phyloP scores from a whole-genome alignment of 192 early-diverging fungal species.

The Jimgerdemannia lactiflua region DNA sequence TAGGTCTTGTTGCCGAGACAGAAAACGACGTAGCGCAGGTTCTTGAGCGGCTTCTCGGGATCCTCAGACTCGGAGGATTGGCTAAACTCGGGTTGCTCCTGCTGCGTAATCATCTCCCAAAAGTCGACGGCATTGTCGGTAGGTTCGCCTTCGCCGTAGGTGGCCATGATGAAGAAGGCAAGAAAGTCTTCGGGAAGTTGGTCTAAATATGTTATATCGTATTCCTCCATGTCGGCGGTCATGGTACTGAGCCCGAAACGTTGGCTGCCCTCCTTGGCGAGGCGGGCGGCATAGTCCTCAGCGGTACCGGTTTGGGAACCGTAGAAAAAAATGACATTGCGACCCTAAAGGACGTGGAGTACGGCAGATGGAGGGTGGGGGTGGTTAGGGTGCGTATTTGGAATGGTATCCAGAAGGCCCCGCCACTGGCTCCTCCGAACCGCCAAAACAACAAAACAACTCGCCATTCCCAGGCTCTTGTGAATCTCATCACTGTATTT shows the following conservation, averaged over 20 bases:
- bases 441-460: neutral
- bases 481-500: too few species aligned
- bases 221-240: constrained; percentile 88
- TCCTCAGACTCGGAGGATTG: constrained; percentile 56
- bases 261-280: constrained; percentile 82
- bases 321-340: constrained; percentile 86
- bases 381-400: neutral
- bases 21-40: constrained; percentile 69
- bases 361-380: neutral
- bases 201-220: constrained; percentile 83
- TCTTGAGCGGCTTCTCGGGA: constrained; percentile 48
- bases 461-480: neutral
- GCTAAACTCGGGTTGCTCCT: constrained; percentile 67
- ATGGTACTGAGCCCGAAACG: constrained; percentile 71
- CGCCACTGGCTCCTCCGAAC: neutral
- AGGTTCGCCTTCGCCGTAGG: constrained; percentile 97
- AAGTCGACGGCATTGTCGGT: constrained; percentile 97
- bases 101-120: constrained; percentile 81
- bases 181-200: constrained; percentile 65
- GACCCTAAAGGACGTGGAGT: constrained; percentile 37
- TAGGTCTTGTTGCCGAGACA: constrained; percentile 91
- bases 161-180: constrained; percentile 92
- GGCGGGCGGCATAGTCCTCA: constrained; percentile 93
- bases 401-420: neutral
- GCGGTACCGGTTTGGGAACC: constrained; percentile 99